Evolutionary conservation across 352 stramenopile species (phyloP).

Genomic region (Bremia lactucae): DNA sequence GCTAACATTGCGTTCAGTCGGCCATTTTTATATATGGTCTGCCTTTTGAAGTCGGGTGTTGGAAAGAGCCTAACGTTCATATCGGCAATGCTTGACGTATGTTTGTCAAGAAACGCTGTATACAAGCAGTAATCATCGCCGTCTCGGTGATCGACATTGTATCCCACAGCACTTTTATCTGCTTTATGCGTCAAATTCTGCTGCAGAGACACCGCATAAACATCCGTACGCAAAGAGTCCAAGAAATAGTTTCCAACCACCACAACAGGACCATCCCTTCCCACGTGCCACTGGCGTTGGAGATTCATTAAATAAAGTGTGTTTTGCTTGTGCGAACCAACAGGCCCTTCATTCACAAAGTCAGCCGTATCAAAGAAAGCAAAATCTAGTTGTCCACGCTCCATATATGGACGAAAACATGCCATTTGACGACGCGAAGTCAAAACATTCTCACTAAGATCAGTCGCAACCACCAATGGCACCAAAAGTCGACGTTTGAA

Average conservation of each 20-base stretch:
- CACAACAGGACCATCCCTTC: conserved; percentile 42
- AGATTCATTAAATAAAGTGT: conserved; percentile 25
- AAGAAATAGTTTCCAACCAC: conserved; percentile 80
- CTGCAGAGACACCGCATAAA: conserved; percentile 33
- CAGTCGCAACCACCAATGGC: conserved; percentile 53
- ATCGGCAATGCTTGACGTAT: conserved; percentile 34
- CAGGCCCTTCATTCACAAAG: conserved; percentile 21
- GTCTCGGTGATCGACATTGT: not conserved
- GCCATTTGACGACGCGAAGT: conserved; percentile 40
- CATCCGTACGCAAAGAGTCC: conserved; percentile 61
- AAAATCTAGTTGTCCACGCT: conserved; percentile 44
- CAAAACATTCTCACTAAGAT: conserved; percentile 69
- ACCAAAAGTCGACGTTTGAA: conserved; percentile 24
- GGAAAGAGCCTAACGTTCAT: conserved; percentile 34
- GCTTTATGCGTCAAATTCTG: not conserved
- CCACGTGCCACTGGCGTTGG: conserved; percentile 26
- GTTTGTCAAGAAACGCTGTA: conserved; percentile 30
- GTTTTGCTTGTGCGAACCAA: conserved; percentile 5
- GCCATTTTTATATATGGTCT: conserved; percentile 27
- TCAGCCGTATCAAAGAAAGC: conserved; percentile 49
- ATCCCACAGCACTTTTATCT: not conserved
- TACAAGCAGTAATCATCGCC: conserved; percentile 15
- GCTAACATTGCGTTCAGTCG: conserved; percentile 32
- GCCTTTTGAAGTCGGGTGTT: conserved; percentile 10
- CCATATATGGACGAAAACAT: conserved; percentile 44